phyloP scores from a whole-genome alignment of 2,329 filamentous ascomycete genomes.

The Blumeria hordei region DNA sequence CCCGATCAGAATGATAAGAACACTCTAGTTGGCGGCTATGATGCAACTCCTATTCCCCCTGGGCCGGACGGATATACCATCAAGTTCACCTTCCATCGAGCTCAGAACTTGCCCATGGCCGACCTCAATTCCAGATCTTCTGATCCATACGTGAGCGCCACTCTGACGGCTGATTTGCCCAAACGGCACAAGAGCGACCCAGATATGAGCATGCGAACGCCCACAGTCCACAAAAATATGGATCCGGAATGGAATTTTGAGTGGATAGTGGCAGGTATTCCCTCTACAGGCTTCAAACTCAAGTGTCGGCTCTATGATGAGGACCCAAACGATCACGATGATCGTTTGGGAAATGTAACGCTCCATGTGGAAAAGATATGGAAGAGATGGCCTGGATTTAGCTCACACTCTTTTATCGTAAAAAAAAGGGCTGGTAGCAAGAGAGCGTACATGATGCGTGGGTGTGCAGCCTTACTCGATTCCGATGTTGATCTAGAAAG shows the following conservation, averaged over 20 bases:
- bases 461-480: constrained; percentile 36
- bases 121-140: constrained; percentile 57
- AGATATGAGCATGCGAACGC: constrained; percentile 46
- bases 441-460: constrained; percentile 55
- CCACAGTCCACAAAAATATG: constrained; percentile 45
- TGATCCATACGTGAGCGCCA: constrained; percentile 61
- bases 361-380: constrained; percentile 34
- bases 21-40: constrained; percentile 38
- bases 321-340: constrained; percentile 65
- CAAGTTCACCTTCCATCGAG: constrained; percentile 62
- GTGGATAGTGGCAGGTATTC: constrained; percentile 77
- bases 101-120: constrained; percentile 56
- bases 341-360: constrained; percentile 69
- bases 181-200: constrained; percentile 73
- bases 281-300: constrained; percentile 53
- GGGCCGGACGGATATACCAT: constrained; percentile 61
- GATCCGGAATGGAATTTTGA: constrained; percentile 63
- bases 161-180: constrained; percentile 41
- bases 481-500: constrained; percentile 43
- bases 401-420: constrained; percentile 38
- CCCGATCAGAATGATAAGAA: too few relatives aligned
- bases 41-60: constrained; percentile 51
- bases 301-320: constrained; percentile 82
- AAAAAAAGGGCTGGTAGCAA: constrained; percentile 76
- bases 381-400: constrained; percentile 44